These are phyloP conservation scores for Barnettozyma hawaiiensis DNA, from an alignment of 1,139 yeast genomes.

Conservation along the genomic window DNA sequence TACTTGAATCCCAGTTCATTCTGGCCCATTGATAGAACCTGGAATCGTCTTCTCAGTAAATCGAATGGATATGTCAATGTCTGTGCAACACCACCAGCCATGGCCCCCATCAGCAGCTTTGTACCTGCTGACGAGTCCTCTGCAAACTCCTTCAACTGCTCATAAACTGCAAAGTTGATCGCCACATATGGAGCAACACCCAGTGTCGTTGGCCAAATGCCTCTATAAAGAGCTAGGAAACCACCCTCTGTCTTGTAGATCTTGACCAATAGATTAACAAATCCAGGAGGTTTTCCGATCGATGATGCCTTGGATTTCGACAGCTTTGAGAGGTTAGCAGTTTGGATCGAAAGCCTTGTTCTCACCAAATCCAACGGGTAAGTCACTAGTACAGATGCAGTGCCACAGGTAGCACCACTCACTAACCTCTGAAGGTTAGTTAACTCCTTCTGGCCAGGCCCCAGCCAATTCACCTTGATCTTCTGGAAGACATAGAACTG, in stretches of 20 bases:
- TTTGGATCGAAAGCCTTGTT: constrained; percentile 83
- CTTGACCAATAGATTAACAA: constrained; percentile 47
- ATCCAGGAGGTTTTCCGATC: constrained; percentile 56
- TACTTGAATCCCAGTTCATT: constrained; percentile 78
- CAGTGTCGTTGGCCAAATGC: constrained; percentile 79
- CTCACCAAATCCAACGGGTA: constrained; percentile 90
- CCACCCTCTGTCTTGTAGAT: constrained; percentile 83
- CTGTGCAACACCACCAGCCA: constrained; percentile 82
- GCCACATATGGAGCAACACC: constrained; percentile 98
- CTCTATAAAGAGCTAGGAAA: constrained; percentile 68
- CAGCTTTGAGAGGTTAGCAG: constrained; percentile 63
- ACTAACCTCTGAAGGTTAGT: constrained; percentile 52
- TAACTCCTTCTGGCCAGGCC: constrained; percentile 36
- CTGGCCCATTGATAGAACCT: constrained; percentile 72
- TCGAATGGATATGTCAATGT: constrained; percentile 87
- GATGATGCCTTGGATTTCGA: constrained; percentile 38
- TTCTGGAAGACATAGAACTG: constrained; percentile 85
- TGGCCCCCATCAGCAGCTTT: constrained; percentile 75
- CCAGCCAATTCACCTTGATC: constrained; percentile 47
- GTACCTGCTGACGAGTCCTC: constrained; percentile 40
- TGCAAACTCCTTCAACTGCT: constrained; percentile 57
- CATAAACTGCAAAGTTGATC: constrained; percentile 85
- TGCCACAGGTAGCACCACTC: constrained; percentile 82
- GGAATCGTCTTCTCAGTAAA: constrained; percentile 80
- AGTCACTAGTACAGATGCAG: constrained; percentile 73